Percentiles rank a stretch among this genome's conserved stretches.
Evolutionary conservation across 495 filamentous ascomycete genomes (phyloP).

Genomic region (Penicillium cinerascens): DNA sequence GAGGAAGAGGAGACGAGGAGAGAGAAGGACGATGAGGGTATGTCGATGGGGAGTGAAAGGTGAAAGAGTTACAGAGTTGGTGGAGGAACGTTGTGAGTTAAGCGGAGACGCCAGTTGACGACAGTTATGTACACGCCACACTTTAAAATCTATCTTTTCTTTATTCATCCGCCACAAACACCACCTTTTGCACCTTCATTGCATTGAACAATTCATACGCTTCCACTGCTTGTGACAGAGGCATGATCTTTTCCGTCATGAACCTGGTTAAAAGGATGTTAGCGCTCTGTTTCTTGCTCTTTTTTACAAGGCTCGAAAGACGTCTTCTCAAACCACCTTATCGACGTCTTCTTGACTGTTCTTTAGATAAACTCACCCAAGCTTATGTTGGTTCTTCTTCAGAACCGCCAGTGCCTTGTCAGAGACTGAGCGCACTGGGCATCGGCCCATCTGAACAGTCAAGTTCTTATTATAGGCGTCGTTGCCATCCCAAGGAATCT

Average conservation of each 20-base stretch:
- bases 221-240: conserved; percentile 74
- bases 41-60: conserved; percentile 13
- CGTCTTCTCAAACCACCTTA: not conserved
- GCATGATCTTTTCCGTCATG: conserved; percentile 94
- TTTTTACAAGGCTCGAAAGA: not conserved
- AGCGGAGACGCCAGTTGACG: conserved; percentile 21
- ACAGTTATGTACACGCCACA: not conserved
- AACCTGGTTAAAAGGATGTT: conserved; percentile 52
- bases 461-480: conserved; percentile 90
- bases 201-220: conserved; percentile 90
- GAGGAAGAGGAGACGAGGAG: conserved; percentile 22
- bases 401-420: conserved; percentile 72
- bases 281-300: not conserved
- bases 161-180: conserved; percentile 55
- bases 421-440: conserved; percentile 85
- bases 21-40: conserved; percentile 11
- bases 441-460: conserved; percentile 88
- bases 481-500: conserved; percentile 81
- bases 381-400: conserved; percentile 74
- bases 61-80: conserved; percentile 24
- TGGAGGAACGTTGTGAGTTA: conserved; percentile 23
- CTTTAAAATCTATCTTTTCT: not conserved
- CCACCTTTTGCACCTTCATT: conserved; percentile 86
- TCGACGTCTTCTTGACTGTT: not conserved
- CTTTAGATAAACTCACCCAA: conserved; percentile 59